phyloP scores from a whole-genome alignment of 345 rosid species.

The Populus pruinosa region DNA sequence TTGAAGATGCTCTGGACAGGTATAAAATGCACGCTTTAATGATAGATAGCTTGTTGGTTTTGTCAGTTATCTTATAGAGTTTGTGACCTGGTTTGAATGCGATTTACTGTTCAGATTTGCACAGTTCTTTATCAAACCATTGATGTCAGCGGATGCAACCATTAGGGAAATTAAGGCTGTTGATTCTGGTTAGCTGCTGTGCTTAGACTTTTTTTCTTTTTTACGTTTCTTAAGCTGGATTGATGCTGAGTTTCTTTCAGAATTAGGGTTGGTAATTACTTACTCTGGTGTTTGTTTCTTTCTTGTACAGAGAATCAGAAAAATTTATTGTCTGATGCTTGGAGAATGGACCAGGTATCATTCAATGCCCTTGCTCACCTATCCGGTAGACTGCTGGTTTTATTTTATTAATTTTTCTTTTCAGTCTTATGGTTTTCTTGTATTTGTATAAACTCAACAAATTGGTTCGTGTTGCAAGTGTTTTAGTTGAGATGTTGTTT shows the following conservation, averaged over 20 bases:
- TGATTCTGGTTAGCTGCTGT: constrained; percentile 68
- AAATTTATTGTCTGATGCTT: constrained; percentile 69
- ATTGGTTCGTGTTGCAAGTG: no score
- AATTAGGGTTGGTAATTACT: not conserved
- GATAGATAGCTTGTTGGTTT: not conserved
- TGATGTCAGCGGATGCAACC: constrained; percentile 93
- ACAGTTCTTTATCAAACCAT: constrained; percentile 83
- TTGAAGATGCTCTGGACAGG: constrained; percentile 92
- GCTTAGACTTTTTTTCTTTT: not conserved
- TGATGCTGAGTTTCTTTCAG: not conserved
- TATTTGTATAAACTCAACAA: no score
- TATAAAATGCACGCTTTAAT: constrained; percentile 13
- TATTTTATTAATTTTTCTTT: not conserved
- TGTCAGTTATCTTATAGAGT: constrained; percentile 5
- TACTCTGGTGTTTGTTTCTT: constrained; percentile 4
- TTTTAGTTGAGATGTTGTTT: no score
- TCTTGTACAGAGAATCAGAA: constrained; percentile 76
- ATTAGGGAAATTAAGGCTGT: constrained; percentile 88
- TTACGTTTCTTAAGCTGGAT: not conserved
- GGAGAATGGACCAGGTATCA: constrained; percentile 86
- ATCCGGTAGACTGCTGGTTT: not conserved
- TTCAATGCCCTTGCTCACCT: not conserved
- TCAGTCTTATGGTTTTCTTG: not conserved
- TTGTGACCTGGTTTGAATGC: constrained; percentile 22
- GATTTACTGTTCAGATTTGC: constrained; percentile 54